Percentiles rank a stretch among this genome's conserved stretches.
Evolutionary conservation across 352 stramenopile species (phyloP).

Genomic region (Phytophthora cryptogea): DNA sequence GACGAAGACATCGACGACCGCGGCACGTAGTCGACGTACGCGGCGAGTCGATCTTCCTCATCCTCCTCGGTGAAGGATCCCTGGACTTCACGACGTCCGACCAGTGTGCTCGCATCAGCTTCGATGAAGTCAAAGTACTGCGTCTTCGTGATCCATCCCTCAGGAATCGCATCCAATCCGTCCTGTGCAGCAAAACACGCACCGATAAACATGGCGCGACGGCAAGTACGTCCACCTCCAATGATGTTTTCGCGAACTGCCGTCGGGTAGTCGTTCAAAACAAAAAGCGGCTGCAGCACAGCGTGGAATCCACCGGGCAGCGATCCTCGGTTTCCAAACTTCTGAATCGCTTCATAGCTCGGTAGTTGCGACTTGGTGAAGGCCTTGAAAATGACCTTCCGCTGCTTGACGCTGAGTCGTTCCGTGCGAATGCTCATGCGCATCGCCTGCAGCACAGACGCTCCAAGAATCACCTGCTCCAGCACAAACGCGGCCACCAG

Average conservation of each 20-base stretch:
- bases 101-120: constrained; percentile 66
- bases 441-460: constrained; percentile 80
- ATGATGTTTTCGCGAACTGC: constrained; percentile 86
- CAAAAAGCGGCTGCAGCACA: constrained; percentile 79
- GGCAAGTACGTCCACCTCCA: constrained; percentile 73
- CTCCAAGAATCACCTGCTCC: constrained; percentile 79
- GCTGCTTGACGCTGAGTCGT: constrained; percentile 77
- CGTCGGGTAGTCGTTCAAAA: constrained; percentile 78
- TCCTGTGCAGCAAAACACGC: constrained; percentile 82
- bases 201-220: constrained; percentile 81
- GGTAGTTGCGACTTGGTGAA: constrained; percentile 84
- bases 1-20: constrained; percentile 53
- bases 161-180: constrained; percentile 64
- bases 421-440: constrained; percentile 85
- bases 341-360: constrained; percentile 83
- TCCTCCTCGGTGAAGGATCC: constrained; percentile 61
- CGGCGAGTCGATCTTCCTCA: constrained; percentile 38
- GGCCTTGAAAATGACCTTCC: constrained; percentile 85
- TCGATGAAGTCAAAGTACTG: constrained; percentile 86
- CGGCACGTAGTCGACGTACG: constrained; percentile 67
- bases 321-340: constrained; percentile 79
- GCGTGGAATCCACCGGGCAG: constrained; percentile 71
- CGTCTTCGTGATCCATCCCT: constrained; percentile 80
- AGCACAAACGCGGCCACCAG: constrained; percentile 78
- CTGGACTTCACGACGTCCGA: constrained; percentile 69